Base-by-base conservation (phyloP, 1,139 yeast genomes). In the Hansenula sp. region DNA sequence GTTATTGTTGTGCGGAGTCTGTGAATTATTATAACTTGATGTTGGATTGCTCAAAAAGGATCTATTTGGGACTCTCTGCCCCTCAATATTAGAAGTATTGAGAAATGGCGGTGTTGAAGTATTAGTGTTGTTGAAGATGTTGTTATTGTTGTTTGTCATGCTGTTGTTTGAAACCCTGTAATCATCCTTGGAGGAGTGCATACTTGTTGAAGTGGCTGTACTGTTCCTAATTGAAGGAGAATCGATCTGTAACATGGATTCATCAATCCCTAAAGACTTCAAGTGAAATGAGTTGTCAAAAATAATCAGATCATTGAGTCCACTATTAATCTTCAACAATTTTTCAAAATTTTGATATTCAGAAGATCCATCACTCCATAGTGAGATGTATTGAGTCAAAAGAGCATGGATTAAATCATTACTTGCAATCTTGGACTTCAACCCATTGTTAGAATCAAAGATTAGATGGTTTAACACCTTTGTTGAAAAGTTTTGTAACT, bases 341-440 rank as follows among this genome's bases (percentile, higher is more conserved):
- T 28, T 15, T 50, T 40, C n/a, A 33, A 60, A 61, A 5, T 29
- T 18, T 13, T 40, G 38, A 46, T 57, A 62, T 4, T 15, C 41
- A 9, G 33, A 30, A 5, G 61, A 42, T 8, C 68, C 69, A 52
- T 65, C 68, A 47, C 65, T 62, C 71, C 69, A 65, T 24, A 47
- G 30, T 6, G 43, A 41, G 52, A 67, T 46, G 53, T 60, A 55
- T 41, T 56, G 43, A 41, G 49, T 48, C 48, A 71, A 41, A 33
- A 62, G 43, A 33, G 56, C 45, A 41, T 43, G 40, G 15, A 65
- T 50, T 17, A 60, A 34, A 27, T 57, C 53, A 39, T 58, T 62
- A 16, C 59, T 51, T 4, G 53, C 41, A 52, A 44, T 21, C 46
- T 53, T 29, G 41, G 41, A 7, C 52, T 57, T 41, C 47, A 49